Conservation (phyloP, 2,329 filamentous ascomycete species). For the Botrytis fabae region DNA sequence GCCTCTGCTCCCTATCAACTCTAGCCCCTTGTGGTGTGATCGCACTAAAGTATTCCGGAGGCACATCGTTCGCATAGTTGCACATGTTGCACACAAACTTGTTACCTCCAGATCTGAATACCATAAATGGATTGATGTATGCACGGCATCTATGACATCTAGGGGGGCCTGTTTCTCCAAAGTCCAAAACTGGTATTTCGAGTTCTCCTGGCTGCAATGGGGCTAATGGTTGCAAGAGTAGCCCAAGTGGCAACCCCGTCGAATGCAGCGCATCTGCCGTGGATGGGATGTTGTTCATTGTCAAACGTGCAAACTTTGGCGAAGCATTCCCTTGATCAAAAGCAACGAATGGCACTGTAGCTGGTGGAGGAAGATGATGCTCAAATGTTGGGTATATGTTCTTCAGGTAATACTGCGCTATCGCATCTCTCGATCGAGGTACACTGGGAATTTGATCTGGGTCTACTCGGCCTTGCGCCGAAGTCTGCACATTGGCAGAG, state of each 20-base stretch:
- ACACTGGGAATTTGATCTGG: conserved; percentile 92
- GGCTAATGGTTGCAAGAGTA: conserved; percentile 86
- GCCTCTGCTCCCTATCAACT: conserved; percentile 83
- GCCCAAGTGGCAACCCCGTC: conserved; percentile 81
- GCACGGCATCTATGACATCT: conserved; percentile 89
- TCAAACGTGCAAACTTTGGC: conserved; percentile 88
- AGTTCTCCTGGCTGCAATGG: conserved; percentile 80
- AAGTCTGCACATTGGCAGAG: conserved; percentile 54
- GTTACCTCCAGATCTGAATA: conserved; percentile 89
- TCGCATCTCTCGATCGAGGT: conserved; percentile 76
- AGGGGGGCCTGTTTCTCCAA: conserved; percentile 86
- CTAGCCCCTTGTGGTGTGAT: conserved; percentile 83
- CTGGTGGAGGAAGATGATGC: conserved; percentile 85
- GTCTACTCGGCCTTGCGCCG: conserved; percentile 75
- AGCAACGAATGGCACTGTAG: conserved; percentile 85
- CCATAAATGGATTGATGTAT: conserved; percentile 99
- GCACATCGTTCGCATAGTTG: conserved; percentile 92
- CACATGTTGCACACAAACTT: conserved; percentile 99
- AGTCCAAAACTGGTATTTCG: conserved; percentile 88
- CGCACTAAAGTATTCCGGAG: conserved; percentile 89
- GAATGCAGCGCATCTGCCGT: conserved; percentile 75
- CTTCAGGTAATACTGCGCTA: conserved; percentile 80
- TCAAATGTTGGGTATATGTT: conserved; percentile 96
- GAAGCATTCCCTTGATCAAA: conserved; percentile 96
- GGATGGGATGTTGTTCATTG: conserved; percentile 88